Evolutionary conservation across 352 stramenopile genomes (phyloP).

Genomic region (Halophytophthora batemanensis): DNA sequence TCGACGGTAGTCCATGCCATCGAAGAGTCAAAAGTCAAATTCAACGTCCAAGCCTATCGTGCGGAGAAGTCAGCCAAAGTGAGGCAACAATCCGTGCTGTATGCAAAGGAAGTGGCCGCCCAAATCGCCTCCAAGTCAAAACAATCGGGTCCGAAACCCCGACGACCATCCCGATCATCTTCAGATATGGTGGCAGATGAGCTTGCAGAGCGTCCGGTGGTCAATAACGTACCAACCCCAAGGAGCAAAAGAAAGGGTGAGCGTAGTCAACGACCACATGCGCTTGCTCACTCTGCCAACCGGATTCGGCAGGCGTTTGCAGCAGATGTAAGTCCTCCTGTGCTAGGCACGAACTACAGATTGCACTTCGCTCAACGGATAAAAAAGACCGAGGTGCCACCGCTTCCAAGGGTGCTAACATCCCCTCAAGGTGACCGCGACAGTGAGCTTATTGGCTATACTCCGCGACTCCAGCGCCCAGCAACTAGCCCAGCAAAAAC

Average conservation of each 20-base stretch:
- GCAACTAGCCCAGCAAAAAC: constrained; percentile 8
- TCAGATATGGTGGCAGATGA: constrained; percentile 2
- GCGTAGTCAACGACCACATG: constrained; percentile 3
- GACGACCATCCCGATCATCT: not conserved
- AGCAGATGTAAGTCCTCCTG: constrained; percentile 12
- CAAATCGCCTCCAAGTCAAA: constrained; percentile 20
- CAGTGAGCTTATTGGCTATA: not conserved
- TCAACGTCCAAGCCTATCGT: constrained; percentile 38
- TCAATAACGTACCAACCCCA: constrained; percentile 1
- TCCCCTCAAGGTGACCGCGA: not conserved
- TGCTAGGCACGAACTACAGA: constrained; percentile 16
- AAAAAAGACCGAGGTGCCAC: constrained; percentile 6
- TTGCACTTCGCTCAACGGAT: constrained; percentile 16
- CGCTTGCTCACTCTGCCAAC: constrained; percentile 16
- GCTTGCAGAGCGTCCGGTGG: not conserved
- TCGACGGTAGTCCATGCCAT: constrained; percentile 42
- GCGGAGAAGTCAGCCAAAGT: constrained; percentile 29
- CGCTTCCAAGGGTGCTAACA: constrained; percentile 1
- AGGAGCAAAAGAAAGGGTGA: not conserved
- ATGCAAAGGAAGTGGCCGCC: constrained; percentile 29
- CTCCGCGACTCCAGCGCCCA: constrained; percentile 2
- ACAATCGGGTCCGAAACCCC: not conserved
- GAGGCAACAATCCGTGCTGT: constrained; percentile 28
- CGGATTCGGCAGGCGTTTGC: constrained; percentile 20
- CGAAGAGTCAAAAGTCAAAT: constrained; percentile 31